Conservation (phyloP, 306 rosid genomes). For the Pterocarpus santalinus region DNA sequence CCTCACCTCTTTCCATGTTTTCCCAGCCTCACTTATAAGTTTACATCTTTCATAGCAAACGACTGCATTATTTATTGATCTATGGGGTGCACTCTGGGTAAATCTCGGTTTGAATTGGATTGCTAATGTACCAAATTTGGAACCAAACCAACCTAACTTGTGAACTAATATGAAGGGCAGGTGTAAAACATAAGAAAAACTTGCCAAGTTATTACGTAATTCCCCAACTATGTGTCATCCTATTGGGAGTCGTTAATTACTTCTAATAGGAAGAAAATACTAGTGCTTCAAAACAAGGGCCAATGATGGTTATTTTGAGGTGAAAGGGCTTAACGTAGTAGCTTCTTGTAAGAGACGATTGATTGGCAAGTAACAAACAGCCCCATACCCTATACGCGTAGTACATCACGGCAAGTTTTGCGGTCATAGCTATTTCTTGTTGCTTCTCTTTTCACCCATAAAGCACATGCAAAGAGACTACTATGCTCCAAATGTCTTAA, state of each 20-base stretch:
- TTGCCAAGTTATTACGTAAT: slow-evolving; percentile 27
- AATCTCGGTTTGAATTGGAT: slow-evolving; percentile 32
- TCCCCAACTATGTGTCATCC: slow-evolving; percentile 6
- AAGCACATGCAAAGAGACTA: slow-evolving; percentile 47
- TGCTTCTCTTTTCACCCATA: slow-evolving; percentile 12
- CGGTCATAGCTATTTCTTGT: background rate
- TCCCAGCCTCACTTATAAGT: background rate
- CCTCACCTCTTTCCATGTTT: background rate
- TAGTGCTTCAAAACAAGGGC: background rate
- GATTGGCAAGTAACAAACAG: slow-evolving; percentile 16
- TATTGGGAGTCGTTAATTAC: background rate
- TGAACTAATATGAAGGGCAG: slow-evolving; percentile 49
- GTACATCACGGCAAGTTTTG: slow-evolving; percentile 19
- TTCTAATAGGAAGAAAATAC: background rate
- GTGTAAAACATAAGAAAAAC: slow-evolving; percentile 7
- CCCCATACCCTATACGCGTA: slow-evolving; percentile 21
- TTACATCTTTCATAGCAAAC: slow-evolving; percentile 14
- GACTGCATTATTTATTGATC: slow-evolving; percentile 27
- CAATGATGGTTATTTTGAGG: background rate
- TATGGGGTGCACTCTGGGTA: background rate
- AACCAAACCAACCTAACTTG: slow-evolving; percentile 59
- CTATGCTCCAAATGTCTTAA: background rate
- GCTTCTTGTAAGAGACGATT: slow-evolving; percentile 6
- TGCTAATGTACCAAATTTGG: slow-evolving; percentile 48
- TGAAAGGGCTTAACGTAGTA: slow-evolving; percentile 22